Base-by-base conservation (phyloP, 1,284 basidiomycete species). In the Gomphus bonarii region DNA sequence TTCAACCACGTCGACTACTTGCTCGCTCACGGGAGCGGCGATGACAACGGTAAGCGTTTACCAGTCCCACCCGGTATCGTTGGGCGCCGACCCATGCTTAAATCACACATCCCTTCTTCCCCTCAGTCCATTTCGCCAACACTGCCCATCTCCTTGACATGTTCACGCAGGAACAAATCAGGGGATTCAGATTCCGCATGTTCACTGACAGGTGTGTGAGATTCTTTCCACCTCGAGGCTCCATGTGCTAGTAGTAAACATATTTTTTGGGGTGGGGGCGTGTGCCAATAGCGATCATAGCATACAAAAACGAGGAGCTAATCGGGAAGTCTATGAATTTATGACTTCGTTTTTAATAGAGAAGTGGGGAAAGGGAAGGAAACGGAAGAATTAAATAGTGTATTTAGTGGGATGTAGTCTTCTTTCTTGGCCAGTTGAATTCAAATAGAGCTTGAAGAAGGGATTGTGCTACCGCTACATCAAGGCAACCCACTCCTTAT, bases 61-160 rank as follows among this genome's bases (percentile, higher is more conserved):
- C 42, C 38, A 16, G 38, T n/a, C n/a, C 38, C 14, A n/a, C 6
- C 42, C 9, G 20, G 35, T 22, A 30, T 11, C 12, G 9, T 16
- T 16, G 35, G 4, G n/a, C n/a, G n/a, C n/a, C n/a, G n/a, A n/a
- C n/a, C n/a, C n/a, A n/a, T n/a, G n/a, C 18, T 7, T 48, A 1
- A 8, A 48, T 48, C 3, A 16, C 11, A 3, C 33, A 12, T 50
- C 16, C 3, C 40, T 46, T 11, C 7, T 28, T 6, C n/a, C 36
- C 38, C 20, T 40, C 50, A 68, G 90, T 97, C 38, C 95, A 98
- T 69, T 95, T 84, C 65, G 81, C 86, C 40, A 95, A 98, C 71
- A 86, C 88, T 58, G 94, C 93, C 3, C 88, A 90, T 64, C 67
- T 98, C 64, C 71, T 98, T 49, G 95, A 98, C 69, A 90, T 95